Evolutionary conservation across 2,329 filamentous ascomycete species (phyloP).

Genomic region (Aspergillus eucalypticola): DNA sequence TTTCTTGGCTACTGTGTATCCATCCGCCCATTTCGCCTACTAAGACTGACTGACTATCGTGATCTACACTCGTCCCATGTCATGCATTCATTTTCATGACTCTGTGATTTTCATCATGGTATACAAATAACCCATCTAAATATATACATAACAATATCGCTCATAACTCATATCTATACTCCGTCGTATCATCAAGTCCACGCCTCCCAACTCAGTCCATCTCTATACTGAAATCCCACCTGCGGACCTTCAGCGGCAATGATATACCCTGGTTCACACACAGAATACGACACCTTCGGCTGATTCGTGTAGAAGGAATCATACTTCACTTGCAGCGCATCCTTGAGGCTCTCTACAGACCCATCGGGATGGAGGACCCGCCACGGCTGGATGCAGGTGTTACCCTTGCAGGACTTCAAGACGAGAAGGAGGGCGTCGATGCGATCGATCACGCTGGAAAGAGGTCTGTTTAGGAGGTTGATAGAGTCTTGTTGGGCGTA

Average conservation of each 20-base stretch:
- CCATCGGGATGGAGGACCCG: slow-evolving; percentile 35
- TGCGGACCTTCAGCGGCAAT: slow-evolving; percentile 40
- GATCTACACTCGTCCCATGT: too few species aligned
- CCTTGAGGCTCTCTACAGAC: slow-evolving; percentile 30
- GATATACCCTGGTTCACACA: slow-evolving; percentile 40
- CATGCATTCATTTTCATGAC: too few species aligned
- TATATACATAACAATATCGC: not conserved
- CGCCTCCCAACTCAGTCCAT: slow-evolving; percentile 23
- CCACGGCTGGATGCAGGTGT: slow-evolving; percentile 41
- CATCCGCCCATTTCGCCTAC: too few species aligned
- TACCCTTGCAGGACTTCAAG: slow-evolving; percentile 31
- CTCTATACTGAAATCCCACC: slow-evolving; percentile 11
- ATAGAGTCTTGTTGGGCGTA: not conserved
- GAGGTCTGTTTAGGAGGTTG: not conserved
- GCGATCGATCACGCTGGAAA: slow-evolving; percentile 3
- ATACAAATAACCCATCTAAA: not conserved
- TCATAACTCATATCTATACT: not conserved
- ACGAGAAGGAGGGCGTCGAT: slow-evolving; percentile 1
- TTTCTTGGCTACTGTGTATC: too few species aligned
- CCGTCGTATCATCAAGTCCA: slow-evolving; percentile 5
- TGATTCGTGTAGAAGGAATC: slow-evolving; percentile 38
- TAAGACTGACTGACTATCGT: too few species aligned
- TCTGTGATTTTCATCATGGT: not conserved
- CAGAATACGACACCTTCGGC: slow-evolving; percentile 35
- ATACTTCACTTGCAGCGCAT: slow-evolving; percentile 33